Base-by-base conservation (phyloP, 2,329 filamentous ascomycete genomes). In the Calonectria crousiana region DNA sequence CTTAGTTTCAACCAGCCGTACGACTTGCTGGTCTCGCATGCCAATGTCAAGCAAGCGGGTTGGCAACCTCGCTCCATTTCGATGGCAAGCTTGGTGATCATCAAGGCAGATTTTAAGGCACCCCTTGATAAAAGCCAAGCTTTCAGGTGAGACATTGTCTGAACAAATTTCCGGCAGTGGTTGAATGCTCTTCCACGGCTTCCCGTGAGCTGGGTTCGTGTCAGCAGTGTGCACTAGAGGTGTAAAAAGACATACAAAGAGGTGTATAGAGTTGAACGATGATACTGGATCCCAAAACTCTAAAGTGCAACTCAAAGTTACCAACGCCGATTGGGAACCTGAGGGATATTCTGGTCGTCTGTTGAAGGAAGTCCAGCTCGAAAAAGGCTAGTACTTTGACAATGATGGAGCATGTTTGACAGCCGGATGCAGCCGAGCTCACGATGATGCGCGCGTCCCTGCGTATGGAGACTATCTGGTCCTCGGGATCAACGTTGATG, bases 31-130 rank as follows among this genome's bases (percentile, higher is more conserved):
- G 2, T 36, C 56, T 16, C 8, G 3, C 0, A 6, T 5, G 2
- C 77, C 76, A 10, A 79, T 38, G 41, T 79, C 76, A 1, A 79
- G 14, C 10, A 79, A 18, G 1, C 77, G 70, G 1, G 76, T 74
- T 20, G 77, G 77, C 0, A 79, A 36, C 1, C 16, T 44, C 2
- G 23, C 30, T 0, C 30, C 44, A 1, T 53, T 60, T 36, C 72
- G 66, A 3, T 20, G 67, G 10, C 77, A 79, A 34, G 64, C 56
- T 0, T 18, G 13, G 6, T 78, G 77, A 0, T 14, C 20, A 6
- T 73, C 64, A 1, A 60, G 13, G 6, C 77, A 79, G 0, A 30
- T 73, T n/a, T 52, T 34, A 6, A 75, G 14, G 26, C 77, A 78
- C 20, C 62, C 23, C 18, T 67, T 69, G 11, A 79, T 62, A 6